Base-by-base conservation (phyloP, 176 grass and related monocot genomes). In the Olyra latifolia region DNA sequence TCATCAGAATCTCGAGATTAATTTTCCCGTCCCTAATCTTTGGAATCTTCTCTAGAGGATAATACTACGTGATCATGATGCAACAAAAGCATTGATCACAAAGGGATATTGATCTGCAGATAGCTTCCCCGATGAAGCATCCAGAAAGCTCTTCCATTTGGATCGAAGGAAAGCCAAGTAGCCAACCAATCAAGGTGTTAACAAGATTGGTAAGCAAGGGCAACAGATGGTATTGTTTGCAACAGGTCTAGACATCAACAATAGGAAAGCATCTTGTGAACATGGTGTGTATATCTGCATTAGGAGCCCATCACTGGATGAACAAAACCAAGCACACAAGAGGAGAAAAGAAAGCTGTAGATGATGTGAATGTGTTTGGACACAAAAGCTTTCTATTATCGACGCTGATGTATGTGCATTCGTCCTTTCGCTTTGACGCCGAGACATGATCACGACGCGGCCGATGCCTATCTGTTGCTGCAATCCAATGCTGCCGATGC, bases 391-490 rank as follows among this genome's bases (percentile, higher is more conserved):
- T 42, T 88, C 80, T 12, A 27, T 65, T 9, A 71, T 75, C 60
- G 22, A 66, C 22, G 65, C 46, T 76, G 87, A 81, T 72, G 77
- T n/a, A n/a, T 10, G 22, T 24, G 29, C 53, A 7, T 68, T 84
- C 64, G 43, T 79, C 87, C 40, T 45, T 50, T 23, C 39, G 49
- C 25, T 48, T 35, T 55, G 82, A 85, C 47, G 71, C 46, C 27
- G 84, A 73, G 3, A 16, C 24, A 14, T 15, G 69, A 82, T 39
- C 29, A 22, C 28, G 77, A 77, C 77, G 24, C 82, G 10, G 5
- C 24, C n/a, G 82, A 75, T 71, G 69, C 59, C 77, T 81, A 81
- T 85, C 82, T 81, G 24, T 30, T 76, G 55, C 49, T 59, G 77
- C 20, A 19, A 54, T 14, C 50, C 67, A 63, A 43, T 27, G 76